Evolutionary conservation across 192 early-diverging fungal genomes (phyloP), one percentile per base, ranked within the genome.

Genomic region (Entomortierella beljakovae): DNA sequence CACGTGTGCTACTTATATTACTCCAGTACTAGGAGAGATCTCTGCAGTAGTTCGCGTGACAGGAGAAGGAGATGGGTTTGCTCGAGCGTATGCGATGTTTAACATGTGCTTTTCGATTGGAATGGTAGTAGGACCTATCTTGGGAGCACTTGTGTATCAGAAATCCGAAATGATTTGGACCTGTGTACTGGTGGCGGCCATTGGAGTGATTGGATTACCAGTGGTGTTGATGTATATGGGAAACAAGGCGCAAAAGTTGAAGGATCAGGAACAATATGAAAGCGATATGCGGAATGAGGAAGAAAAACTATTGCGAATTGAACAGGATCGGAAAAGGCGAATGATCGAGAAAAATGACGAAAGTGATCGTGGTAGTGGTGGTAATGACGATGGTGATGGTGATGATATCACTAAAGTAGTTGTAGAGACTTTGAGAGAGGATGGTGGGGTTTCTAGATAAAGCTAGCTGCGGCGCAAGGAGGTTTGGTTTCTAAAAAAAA

Each of bases 1-100:
- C 38, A 63, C 68, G 31, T 57, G 71, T 61, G 71, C 82, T 13
- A 68, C 63, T 3, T 81, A 73, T 34, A 61, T 81, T 22, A 66
- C 81, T 0, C 82, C 84, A 15, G 71, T 86, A 6, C 66, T 86
- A 37, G 70, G 80, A 1, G 84, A 86, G 63, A 80, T 86, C 53
- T 80, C 74, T 2, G 60, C 62, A 1, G 80, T 81, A 7, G 82
- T 83, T 20, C 71, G 65, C 3, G 40, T 61, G 10, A 77, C 74
- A 23, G 76, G 74, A 29, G 70, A 69, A 4, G 52, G 68, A 2
- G 82, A 83, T 60, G 84, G 84, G 1, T 71, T 83, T 25, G 84
- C 84, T 18, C 57, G 71, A 20, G 75, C 79, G 1, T 85, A 79
- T 70, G 72, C 81, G 15, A 29, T 86, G 29, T 81, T 86, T 53